Conservation (phyloP, 192 early-diverging fungal genomes). For the Polychytrium aggregatum region DNA sequence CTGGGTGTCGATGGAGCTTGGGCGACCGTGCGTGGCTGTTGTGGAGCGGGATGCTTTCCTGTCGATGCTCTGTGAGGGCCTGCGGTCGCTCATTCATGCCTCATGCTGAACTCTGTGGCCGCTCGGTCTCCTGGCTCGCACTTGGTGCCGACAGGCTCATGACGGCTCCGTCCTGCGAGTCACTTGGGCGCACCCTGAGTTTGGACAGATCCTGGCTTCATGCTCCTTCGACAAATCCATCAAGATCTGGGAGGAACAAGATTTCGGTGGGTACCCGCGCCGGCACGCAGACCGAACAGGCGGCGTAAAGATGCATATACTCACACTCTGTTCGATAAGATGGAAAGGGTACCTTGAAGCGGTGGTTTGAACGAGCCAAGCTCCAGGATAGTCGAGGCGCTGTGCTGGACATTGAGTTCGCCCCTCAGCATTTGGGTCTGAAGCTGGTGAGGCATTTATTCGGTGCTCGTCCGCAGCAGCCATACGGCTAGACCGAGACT, state of each 20-base stretch:
- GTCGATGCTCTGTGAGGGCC: not conserved
- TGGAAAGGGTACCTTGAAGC: constrained; percentile 44
- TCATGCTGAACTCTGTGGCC: too few species aligned
- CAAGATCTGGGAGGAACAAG: constrained; percentile 84
- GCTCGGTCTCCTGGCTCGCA: too few species aligned
- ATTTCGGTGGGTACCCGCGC: constrained; percentile 48
- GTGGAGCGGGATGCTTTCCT: too few species aligned
- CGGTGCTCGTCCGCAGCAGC: too few species aligned
- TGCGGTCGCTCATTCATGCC: too few species aligned
- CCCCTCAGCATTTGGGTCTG: constrained; percentile 69
- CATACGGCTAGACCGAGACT: too few species aligned
- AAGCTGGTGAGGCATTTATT: constrained; percentile 52
- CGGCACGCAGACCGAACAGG: too few species aligned
- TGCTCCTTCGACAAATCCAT: constrained; percentile 88
- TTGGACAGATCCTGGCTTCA: constrained; percentile 78
- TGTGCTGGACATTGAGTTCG: constrained; percentile 83
- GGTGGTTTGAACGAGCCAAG: constrained; percentile 56
- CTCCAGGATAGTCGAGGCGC: constrained; percentile 57
- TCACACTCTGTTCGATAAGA: too few species aligned
- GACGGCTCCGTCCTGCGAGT: constrained; percentile 75
- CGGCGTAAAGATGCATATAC: too few species aligned
- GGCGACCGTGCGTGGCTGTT: not conserved
- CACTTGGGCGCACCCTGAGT: constrained; percentile 97
- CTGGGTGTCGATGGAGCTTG: too few species aligned
- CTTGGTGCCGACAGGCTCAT: constrained; percentile 64